Base-by-base conservation (phyloP, 208 protist species). In the Naegleria gruberi region DNA sequence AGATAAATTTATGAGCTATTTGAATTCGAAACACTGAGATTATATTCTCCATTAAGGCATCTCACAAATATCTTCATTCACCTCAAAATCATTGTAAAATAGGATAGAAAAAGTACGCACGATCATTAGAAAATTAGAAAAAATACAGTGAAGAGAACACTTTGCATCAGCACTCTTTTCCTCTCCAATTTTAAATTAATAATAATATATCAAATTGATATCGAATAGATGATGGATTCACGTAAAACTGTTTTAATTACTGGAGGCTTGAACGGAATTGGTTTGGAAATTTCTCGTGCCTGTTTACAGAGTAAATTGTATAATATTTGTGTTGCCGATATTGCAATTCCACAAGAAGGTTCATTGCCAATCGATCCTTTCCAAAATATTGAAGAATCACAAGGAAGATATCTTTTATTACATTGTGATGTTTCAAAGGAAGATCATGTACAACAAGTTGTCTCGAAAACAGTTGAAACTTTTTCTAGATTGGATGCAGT, bases 381-480 rank as follows among this genome's bases (percentile, higher is more conserved):
- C 51, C 19, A 4, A 65, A 65, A 65, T 30, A 30, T 65, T 65
- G 51, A 65, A 30, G 19, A 10, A 65, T 65, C 51, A 10, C n/a
- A n/a, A n/a, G n/a, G n/a, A n/a, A 65, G 15, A n/a, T 77, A 77
- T n/a, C 65, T 30, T 77, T 37, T 77, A 77, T 12, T 77, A 37
- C 65, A 77, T 77, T 77, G 65, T n/a, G 89, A 91, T 57, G 42
- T 81, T 34, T 81, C 73, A 12, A 84, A 91, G 0, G 82, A 91
- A 40, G 10, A 55, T 2, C 4, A 41, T 40, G 89, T 87, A 26
- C 5, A 89, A 42, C 12, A 47, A 8, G 12, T 87, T 15, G 57
- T 91, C 19, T 19, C 46, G 17, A 44, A 34, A 65, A 84, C 82
- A 65, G 30, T 82, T 51, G 0, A n/a, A 12, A 51, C 3, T 10